Evolutionary conservation across 176 grass and related monocot genomes (phyloP), one percentile per base, ranked within the genome.

Genomic region (Microstegium vimineum): DNA sequence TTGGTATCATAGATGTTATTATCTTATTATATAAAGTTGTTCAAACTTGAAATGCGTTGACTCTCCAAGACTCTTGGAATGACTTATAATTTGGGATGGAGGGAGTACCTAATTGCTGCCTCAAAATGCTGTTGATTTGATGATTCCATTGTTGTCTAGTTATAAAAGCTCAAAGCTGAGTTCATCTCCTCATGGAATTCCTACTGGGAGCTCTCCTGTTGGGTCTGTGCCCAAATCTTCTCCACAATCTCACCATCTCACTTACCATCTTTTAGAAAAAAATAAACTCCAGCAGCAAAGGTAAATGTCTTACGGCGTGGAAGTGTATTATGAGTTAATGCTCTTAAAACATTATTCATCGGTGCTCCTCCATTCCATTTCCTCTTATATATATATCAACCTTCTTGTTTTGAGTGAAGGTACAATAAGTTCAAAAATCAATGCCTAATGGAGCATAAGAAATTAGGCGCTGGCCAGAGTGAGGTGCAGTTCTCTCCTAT

Each of bases 211-310:
- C 59, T 88, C 97, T 18, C 97, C 97, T 81, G 81, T 95, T 35
- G 97, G 93, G 75, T 99, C 97, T 12, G 81, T 96, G 77, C 97
- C 93, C 45, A 99, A 99, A 83, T 78, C 89, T 63, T 99, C 95
- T 84, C 93, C 93, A 77, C 89, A 90, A 34, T 93, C 93, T 92
- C 97, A 99, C 83, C 93, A 96, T 78, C 97, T 94, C 62, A 96
- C 89, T 32, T 86, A 89, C 84, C 93, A 94, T 69, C 93, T 99
- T 75, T 73, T 99, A 54, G 93, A 90, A 28, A 90, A 95, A 86
- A 99, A 95, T 92, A 90, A 99, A 73, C 91, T 99, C 78, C 94
- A 96, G 83, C 97, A 92, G 64, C 97, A 99, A 76, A 99, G 94
- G 97, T 99, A 96, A 54, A 80, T 68, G 61, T 26, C 30, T 87